These are phyloP conservation scores for Phytophthora pseudosyringae DNA, from an alignment of 352 stramenopile genomes.

Conservation along the genomic window DNA sequence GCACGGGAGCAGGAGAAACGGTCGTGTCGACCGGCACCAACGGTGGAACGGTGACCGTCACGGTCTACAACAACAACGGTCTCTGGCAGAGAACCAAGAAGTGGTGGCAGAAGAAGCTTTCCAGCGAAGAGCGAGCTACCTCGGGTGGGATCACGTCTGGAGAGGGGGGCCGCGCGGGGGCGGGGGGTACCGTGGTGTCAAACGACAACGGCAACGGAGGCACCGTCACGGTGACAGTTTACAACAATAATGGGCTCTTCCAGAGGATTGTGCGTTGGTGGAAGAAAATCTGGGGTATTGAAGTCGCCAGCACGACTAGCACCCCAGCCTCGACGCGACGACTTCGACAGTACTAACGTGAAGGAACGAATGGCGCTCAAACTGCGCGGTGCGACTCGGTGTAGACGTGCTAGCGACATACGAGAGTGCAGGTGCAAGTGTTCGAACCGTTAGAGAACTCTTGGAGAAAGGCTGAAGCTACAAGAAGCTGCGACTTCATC, in stretches of 20 bases:
- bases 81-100: slow-evolving; percentile 21
- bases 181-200: slow-evolving; percentile 11
- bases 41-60: slow-evolving; percentile 18
- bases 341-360: slow-evolving; percentile 8
- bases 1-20: slow-evolving; percentile 9
- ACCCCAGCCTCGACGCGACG: neutral
- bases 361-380: neutral
- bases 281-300: slow-evolving; percentile 2
- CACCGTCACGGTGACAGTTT: slow-evolving; percentile 22
- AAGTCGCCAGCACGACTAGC: slow-evolving; percentile 1
- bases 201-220: slow-evolving; percentile 14
- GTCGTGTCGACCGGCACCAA: slow-evolving; percentile 7
- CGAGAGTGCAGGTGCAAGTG: neutral
- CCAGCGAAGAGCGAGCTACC: slow-evolving; percentile 15
- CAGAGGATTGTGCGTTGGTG: slow-evolving; percentile 18
- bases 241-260: slow-evolving; percentile 27
- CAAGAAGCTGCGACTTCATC: no score
- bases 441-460: neutral
- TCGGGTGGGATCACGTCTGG: neutral
- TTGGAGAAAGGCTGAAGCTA: neutral
- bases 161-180: slow-evolving; percentile 16
- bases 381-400: neutral
- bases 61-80: slow-evolving; percentile 26
- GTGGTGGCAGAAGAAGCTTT: slow-evolving; percentile 15
- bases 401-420: no score